These are phyloP conservation scores for Zizania latifolia DNA, from an alignment of 176 grass and related monocot species.

Conservation along the genomic window DNA sequence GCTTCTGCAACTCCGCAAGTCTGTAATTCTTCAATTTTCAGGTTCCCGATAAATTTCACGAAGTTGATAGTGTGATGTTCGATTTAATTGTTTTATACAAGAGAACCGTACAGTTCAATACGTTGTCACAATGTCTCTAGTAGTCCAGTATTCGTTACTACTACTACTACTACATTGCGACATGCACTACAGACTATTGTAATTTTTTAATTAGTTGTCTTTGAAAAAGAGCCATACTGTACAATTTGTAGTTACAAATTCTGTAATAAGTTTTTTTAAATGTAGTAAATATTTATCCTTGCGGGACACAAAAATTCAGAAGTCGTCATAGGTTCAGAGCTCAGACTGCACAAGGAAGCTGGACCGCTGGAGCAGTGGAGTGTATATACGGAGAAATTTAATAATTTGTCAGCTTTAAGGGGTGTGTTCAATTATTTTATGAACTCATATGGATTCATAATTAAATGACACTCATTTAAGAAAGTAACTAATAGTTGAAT, in stretches of 20 bases:
- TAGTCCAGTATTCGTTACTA: neutral
- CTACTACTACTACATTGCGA: too few relatives aligned
- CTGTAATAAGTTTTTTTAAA: neutral
- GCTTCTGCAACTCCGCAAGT: neutral
- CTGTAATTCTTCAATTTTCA: neutral
- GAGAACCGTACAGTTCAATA: neutral
- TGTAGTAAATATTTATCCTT: too few relatives aligned
- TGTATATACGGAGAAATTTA: too few relatives aligned
- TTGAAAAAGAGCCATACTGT: neutral
- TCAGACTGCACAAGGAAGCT: too few relatives aligned
- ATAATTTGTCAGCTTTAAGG: too few relatives aligned
- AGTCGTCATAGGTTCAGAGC: neutral
- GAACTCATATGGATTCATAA: too few relatives aligned
- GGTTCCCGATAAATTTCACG: neutral
- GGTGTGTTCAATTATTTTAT: too few relatives aligned
- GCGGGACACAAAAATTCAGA: too few relatives aligned
- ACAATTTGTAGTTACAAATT: neutral
- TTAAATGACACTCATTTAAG: too few relatives aligned
- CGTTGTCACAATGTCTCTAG: neutral
- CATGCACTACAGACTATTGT: neutral
- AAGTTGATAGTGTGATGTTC: too few relatives aligned
- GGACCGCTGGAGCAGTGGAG: too few relatives aligned
- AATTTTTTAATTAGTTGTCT: neutral
- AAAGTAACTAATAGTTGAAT: too few relatives aligned
- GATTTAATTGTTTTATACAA: neutral